Evolutionary conservation across 2,329 filamentous ascomycete genomes (phyloP), one percentile per base, ranked within the genome.

Genomic region (Pseudogymnoascus sp.): DNA sequence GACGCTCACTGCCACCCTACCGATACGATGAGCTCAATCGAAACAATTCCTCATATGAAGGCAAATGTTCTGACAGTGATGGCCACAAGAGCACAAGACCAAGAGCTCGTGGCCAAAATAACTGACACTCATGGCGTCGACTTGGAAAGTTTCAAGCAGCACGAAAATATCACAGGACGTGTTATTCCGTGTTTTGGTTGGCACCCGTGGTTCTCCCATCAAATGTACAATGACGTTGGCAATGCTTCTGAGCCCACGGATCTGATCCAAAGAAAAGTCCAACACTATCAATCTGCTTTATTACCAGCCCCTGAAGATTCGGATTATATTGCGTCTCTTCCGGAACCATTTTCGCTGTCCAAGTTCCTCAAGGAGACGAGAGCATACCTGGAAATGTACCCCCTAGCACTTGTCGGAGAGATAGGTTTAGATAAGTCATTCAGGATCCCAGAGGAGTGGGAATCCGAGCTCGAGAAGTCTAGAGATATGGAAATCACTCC

Each of bases 1-100:
- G 90, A 95, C 73, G 89, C 90, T 21, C 90, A 95, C 78, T 93
- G 90, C 75, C 90, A 95, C 73, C 90, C 90, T 3, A 93, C 90
- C 28, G 90, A 93, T 74, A 90, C 86, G 19, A 87, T 92, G 83
- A 76, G 80, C 45, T 84, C 81, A 16, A 75, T 90, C 60, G 69
- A 79, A 10, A 75, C 73, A 11, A 86, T 93, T 43, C 77, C 83
- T 10, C 69, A 69, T 10, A 93, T 93, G 89, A 84, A 83, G 66
- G 81, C 88, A 21, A 80, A 83, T 23, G 79, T 80, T 10, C 76
- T 95, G 61, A 89, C 88, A 1, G 81, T 92, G 66, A 93, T 95
- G 90, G 85, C 89, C 31, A 93, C 90, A 1, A 82, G 90, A 63
- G 81, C 81, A 0, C 83, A 92, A 72, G 90, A 95, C 73, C 90